Percentiles rank a stretch among this genome's conserved stretches.
These are phyloP conservation scores for Ogataea corticis DNA, from an alignment of 805 yeast genomes.

Conservation along the genomic window DNA sequence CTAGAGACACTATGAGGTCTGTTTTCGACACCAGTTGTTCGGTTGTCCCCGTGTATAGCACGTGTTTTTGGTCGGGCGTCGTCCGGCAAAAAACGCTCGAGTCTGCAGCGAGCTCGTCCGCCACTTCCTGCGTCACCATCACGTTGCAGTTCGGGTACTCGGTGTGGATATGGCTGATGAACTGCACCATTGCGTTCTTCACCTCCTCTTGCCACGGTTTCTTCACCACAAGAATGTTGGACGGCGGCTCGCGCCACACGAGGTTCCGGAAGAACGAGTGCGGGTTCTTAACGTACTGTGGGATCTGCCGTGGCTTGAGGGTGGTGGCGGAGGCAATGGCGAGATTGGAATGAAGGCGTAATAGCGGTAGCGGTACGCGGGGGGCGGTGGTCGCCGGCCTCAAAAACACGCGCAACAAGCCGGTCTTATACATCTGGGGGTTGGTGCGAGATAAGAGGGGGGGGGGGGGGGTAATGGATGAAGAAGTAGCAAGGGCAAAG, in stretches of 20 bases:
- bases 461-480: too few relatives aligned
- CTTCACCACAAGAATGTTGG: constrained; percentile 77
- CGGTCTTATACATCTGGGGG: neutral
- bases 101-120: constrained; percentile 49
- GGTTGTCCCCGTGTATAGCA: constrained; percentile 58
- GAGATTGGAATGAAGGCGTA: neutral
- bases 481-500: too few relatives aligned
- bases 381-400: too few relatives aligned
- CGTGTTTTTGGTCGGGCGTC: constrained; percentile 24
- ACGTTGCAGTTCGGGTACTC: constrained; percentile 73
- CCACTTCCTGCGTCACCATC: constrained; percentile 72
- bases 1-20: constrained; percentile 81
- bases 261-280: constrained; percentile 63
- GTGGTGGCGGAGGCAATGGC: constrained; percentile 9
- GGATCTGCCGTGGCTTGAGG: constrained; percentile 33
- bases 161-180: constrained; percentile 59
- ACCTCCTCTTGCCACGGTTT: constrained; percentile 78
- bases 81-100: neutral
- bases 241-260: constrained; percentile 70
- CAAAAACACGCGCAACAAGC: neutral
- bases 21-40: constrained; percentile 63
- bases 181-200: constrained; percentile 61
- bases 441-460: too few relatives aligned
- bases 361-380: too few relatives aligned
- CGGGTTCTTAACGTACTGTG: constrained; percentile 55